Evolutionary conservation across 2,329 filamentous ascomycete species (phyloP).

Genomic region (Neofusicoccum kwambonambiense): DNA sequence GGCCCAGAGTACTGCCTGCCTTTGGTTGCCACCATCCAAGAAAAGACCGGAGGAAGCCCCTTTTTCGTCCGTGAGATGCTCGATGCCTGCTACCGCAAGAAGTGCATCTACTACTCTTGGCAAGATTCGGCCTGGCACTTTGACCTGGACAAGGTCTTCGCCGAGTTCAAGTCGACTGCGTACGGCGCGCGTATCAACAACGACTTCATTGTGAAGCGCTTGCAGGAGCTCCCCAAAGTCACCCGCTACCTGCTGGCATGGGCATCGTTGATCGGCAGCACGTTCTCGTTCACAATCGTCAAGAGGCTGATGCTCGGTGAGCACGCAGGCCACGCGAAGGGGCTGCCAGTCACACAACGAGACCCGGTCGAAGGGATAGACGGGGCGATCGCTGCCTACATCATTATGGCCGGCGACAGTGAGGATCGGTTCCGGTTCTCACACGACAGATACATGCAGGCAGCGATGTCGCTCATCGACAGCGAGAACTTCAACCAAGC

Average conservation of each 20-base stretch:
- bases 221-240: conserved; percentile 71
- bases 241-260: conserved; percentile 80
- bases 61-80: conserved; percentile 93
- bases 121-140: conserved; percentile 78
- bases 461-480: conserved; percentile 56
- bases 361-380: conserved; percentile 79
- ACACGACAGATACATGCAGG: conserved; percentile 83
- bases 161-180: conserved; percentile 75
- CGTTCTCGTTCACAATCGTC: conserved; percentile 80
- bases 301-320: conserved; percentile 74
- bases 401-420: conserved; percentile 76
- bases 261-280: conserved; percentile 78
- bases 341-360: conserved; percentile 57
- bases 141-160: conserved; percentile 81
- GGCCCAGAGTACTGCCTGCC: conserved; percentile 69
- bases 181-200: conserved; percentile 79
- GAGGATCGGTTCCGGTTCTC: conserved; percentile 85
- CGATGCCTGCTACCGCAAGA: conserved; percentile 79
- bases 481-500: conserved; percentile 64
- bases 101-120: conserved; percentile 90
- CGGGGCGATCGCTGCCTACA: conserved; percentile 73
- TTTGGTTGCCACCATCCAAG: conserved; percentile 79
- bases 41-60: conserved; percentile 83
- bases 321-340: conserved; percentile 46
- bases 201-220: conserved; percentile 74